A percentile compares a stretch with the other conserved stretches of the same genome.
These are phyloP conservation scores for Rhodotorula sphaerocarpa DNA, from an alignment of 768 basidiomycete genomes.

Conservation along the genomic window DNA sequence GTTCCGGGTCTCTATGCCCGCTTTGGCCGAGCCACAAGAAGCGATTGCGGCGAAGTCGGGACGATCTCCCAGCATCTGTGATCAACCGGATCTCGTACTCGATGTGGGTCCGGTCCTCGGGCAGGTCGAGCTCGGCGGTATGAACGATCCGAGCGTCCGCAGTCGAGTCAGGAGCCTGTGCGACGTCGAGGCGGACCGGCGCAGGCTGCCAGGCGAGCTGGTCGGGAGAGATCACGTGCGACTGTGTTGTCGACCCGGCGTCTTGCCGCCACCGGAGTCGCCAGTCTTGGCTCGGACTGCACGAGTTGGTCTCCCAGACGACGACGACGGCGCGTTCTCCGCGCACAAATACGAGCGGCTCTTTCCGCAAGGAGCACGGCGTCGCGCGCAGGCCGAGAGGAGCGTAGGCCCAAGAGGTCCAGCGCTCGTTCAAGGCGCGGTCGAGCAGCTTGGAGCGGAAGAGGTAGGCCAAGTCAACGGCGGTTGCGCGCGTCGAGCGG, in stretches of 20 bases:
- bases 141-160: conserved; percentile 15
- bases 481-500: background rate
- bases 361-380: conserved; percentile 26
- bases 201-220: no score
- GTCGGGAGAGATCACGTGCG: no score
- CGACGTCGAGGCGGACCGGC: no score
- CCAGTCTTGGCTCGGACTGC: background rate
- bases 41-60: background rate
- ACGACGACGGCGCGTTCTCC: conserved; percentile 6
- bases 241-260: background rate
- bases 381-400: conserved; percentile 18
- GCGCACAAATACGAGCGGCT: conserved; percentile 25
- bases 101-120: conserved; percentile 5
- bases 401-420: conserved; percentile 5
- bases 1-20: background rate
- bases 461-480: conserved; percentile 7
- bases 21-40: conserved; percentile 24
- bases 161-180: background rate
- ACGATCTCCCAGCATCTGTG: background rate
- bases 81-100: conserved; percentile 5
- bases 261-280: background rate
- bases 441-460: conserved; percentile 28
- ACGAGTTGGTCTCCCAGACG: conserved; percentile 30
- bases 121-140: background rate
- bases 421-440: conserved; percentile 14